phyloP scores from a whole-genome alignment of 148 eudicot genomes.

The Diospyros lotus region DNA sequence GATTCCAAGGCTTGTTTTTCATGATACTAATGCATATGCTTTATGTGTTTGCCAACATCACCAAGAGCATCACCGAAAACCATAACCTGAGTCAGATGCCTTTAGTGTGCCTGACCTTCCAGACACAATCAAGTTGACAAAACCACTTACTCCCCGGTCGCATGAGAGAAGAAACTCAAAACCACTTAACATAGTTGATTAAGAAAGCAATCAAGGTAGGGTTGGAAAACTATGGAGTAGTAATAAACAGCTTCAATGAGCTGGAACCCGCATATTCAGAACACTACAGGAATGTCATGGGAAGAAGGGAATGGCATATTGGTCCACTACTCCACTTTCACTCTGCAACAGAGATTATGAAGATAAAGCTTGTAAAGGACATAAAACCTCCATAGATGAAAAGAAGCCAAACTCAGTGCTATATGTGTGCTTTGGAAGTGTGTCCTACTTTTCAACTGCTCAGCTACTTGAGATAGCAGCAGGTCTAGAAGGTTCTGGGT shows the following conservation, averaged over 20 bases:
- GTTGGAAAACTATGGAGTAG: not conserved
- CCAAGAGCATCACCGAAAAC: constrained; percentile 3
- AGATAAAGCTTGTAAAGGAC: constrained; percentile 15
- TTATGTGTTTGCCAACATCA: constrained; percentile 3
- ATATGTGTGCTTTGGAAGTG: constrained; percentile 11
- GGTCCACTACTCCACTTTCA: constrained; percentile 20
- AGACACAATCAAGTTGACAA: constrained; percentile 8
- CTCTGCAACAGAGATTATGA: constrained; percentile 12
- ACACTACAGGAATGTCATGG: not conserved
- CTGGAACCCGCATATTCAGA: constrained; percentile 19
- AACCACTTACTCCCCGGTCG: not conserved
- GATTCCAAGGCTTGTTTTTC: constrained; percentile 17
- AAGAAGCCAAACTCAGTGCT: constrained; percentile 11
- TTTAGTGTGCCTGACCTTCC: constrained; percentile 13
- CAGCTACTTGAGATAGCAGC: constrained; percentile 9
- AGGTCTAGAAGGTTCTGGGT: constrained; percentile 12
- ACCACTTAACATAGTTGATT: not conserved
- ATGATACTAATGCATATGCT: constrained; percentile 8
- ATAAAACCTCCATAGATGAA: not conserved
- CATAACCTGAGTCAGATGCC: not conserved
- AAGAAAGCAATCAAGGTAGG: not conserved
- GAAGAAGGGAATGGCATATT: constrained; percentile 11
- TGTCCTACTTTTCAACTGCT: constrained; percentile 1
- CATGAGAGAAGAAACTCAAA: not conserved
- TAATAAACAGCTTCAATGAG: constrained; percentile 19